Conservation (phyloP, 331 rosid species). For the Pyrus hybrid region DNA sequence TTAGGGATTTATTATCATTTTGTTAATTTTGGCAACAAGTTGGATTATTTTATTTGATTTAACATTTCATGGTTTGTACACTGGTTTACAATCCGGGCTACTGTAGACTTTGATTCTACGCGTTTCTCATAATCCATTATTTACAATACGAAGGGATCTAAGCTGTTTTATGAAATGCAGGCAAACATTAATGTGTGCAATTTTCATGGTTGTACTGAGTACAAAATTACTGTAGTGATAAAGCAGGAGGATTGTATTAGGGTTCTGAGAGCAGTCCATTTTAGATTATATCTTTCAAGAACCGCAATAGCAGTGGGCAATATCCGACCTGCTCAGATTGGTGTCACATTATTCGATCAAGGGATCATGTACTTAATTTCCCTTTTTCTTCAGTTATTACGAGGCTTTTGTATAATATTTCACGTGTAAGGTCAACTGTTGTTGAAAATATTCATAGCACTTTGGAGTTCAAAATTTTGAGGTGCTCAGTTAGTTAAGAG, state of each 20-base stretch:
- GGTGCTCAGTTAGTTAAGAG: too few relatives aligned
- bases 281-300: conserved; percentile 87
- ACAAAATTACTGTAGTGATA: conserved; percentile 84
- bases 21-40: too few relatives aligned
- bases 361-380: conserved; percentile 69
- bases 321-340: conserved; percentile 92
- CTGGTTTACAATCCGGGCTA: too few relatives aligned
- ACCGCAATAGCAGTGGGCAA: conserved; percentile 95
- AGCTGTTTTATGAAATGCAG: conserved; percentile 35
- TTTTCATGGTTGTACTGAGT: conserved; percentile 96
- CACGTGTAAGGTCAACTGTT: too few relatives aligned
- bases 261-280: conserved; percentile 90
- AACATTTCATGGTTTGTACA: too few relatives aligned
- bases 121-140: not conserved
- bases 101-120: not conserved
- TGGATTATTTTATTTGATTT: too few relatives aligned
- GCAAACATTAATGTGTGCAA: conserved; percentile 89
- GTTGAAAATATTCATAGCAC: not conserved
- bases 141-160: not conserved
- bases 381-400: not conserved
- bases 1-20: too few relatives aligned
- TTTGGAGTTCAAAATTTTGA: too few relatives aligned
- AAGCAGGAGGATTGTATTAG: conserved; percentile 90
- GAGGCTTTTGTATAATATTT: not conserved
- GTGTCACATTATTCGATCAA: conserved; percentile 86